Base-by-base conservation (phyloP, 805 yeast species). In the Metschnikowia peoriensis region DNA sequence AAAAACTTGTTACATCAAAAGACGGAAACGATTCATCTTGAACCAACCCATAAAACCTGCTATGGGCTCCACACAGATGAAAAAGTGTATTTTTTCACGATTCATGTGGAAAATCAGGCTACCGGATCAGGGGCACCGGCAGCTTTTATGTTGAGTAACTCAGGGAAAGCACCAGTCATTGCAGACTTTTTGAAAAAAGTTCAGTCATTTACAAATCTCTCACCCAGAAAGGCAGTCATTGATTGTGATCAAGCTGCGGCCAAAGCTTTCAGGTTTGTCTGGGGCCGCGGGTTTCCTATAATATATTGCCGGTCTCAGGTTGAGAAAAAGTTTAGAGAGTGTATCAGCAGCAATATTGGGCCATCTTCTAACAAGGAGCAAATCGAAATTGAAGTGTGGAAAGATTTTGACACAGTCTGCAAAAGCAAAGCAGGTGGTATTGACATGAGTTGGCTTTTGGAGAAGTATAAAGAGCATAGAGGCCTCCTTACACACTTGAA, bases 121-220 rank as follows among this genome's bases (percentile, higher is more conserved):
- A 17, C 40, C n/a, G 46, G 46, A 7, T 11, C 28, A n/a, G 46
- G 40, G 8, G 40, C 39, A 9, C 40, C 46, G 3, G 28, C 16
- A 10, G 46, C 46, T 34, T 44, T 44, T 11, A 44, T 44, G 46
- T n/a, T 44, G 39, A 44, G 28, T 17, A 34, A 44, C 15, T 9
- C 40, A 7, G 40, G 40, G 11, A 15, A 34, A 34, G 39, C 38
- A 12, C 40, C 40, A 15, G 32, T 44, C 9, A 17, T 34, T 7
- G 40, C 46, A 1, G 46, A 44, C 17, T 44, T 44, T 17, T 44
- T 44, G 40, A 27, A 32, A 34, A 44, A 34, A 34, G 28, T 17
- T 7, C 10, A 44, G 32, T 12, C 15, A 8, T 35, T 34, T 22
- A 35, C 22, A 11, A n/a, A 17, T n/a, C 9, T 35, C n/a, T 17